These are phyloP conservation scores for Boletus insuetus DNA, from an alignment of 768 basidiomycete genomes.

Conservation along the genomic window DNA sequence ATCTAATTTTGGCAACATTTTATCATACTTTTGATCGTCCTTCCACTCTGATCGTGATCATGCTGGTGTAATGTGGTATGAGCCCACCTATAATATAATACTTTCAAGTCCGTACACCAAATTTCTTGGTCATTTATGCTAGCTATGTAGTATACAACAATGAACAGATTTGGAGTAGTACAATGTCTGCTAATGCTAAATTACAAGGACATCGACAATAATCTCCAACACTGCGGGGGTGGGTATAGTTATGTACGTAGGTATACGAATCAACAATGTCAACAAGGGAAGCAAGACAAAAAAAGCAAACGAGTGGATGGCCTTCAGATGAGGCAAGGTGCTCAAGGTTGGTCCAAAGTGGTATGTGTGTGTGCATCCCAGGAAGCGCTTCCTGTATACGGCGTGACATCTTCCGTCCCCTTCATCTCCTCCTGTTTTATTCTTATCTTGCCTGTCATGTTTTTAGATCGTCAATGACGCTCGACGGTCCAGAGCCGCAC, in stretches of 20 bases:
- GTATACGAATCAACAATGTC: slow-evolving; percentile 1
- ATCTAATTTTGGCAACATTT: not conserved
- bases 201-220: not conserved
- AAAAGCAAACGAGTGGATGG: not conserved
- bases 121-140: no score
- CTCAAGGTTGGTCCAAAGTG: not conserved
- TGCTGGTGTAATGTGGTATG: no score
- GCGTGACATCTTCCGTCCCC: not conserved
- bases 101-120: no score
- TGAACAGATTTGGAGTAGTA: not conserved
- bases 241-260: not conserved
- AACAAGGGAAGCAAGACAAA: not conserved
- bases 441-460: not conserved
- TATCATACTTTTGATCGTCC: not conserved
- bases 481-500: slow-evolving; percentile 1
- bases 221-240: not conserved
- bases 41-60: no score
- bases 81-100: no score
- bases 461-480: slow-evolving; percentile 1
- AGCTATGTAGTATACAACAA: not conserved
- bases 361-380: not conserved
- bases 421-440: not conserved
- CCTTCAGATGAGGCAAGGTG: slow-evolving; percentile 1
- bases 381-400: no score
- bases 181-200: not conserved